Evolutionary conservation across 805 yeast species (phyloP), one percentile per base, ranked within the genome.

Genomic region (Pichia rugopelliculosa): DNA sequence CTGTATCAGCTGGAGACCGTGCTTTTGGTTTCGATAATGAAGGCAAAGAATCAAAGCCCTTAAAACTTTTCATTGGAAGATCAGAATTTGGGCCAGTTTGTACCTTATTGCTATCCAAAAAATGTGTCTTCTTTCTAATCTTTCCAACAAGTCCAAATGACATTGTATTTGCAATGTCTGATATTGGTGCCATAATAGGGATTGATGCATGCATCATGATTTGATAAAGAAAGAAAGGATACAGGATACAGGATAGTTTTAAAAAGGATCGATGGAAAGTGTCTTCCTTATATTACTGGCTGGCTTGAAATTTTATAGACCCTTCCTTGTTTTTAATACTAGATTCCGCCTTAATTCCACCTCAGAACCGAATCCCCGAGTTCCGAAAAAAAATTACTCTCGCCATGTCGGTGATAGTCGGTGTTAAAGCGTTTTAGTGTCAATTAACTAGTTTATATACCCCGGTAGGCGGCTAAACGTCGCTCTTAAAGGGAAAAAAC

Each of bases 111-210:
- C 42, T 39, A 6, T 34, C 49, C 1, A 41, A 42, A 8, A 21
- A 18, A 13, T 49, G 50, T 6, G 53, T 40, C 33, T 36, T 54
- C 43, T 42, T 53, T 24, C 57, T 45, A 13, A 54, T 17, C 22
- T 46, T 53, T 1, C 50, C 49, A 4, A 54, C 38, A 10, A 54
- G 23, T 4, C 56, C 57, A 42, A 54, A 54, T 11, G 56, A 53
- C n/a, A 53, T 22, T 24, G 44, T 41, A 25, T 53, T 53, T 6
- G 42, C 54, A 4, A 54, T n/a, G n/a, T 49, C 51, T 20, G 47
- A 30, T 15, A 54, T 34, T n/a, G 54, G 44, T 17, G 41, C 17
- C 44, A 51, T 49, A 4, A 39, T 23, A 2, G 10, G 6, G 4
- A 30, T 15, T 17, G 34, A 30, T 2, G 18, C 34, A n/a, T 17